Percentiles rank a stretch among this genome's conserved stretches.
Conservation (phyloP, 2,329 filamentous ascomycete species). For the Fusarium torreyae region DNA sequence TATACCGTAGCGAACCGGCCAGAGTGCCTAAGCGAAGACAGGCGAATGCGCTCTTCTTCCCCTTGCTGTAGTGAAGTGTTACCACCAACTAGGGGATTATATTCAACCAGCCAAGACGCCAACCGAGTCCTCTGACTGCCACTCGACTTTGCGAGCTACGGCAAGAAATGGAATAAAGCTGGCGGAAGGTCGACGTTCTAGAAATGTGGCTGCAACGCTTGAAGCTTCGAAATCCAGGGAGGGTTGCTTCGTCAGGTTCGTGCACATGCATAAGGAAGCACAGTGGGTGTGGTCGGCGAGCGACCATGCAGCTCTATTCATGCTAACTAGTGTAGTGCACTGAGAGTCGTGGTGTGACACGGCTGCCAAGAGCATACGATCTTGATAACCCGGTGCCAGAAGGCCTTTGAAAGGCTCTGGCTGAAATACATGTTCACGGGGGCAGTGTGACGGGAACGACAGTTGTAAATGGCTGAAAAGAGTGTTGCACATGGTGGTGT, state of each 20-base stretch:
- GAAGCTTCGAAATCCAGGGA: conserved; percentile 29
- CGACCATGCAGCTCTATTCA: conserved; percentile 22
- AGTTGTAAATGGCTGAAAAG: conserved; percentile 33
- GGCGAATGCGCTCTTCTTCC: conserved; percentile 5
- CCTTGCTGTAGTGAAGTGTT: conserved; percentile 20
- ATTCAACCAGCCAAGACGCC: conserved; percentile 19
- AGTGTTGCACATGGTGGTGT: conserved; percentile 37
- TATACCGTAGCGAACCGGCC: no score
- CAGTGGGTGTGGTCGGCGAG: conserved; percentile 14
- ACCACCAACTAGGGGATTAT: conserved; percentile 20
- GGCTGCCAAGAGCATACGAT: conserved; percentile 20
- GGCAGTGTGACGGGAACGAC: conserved; percentile 27
- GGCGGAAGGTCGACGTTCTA: conserved; percentile 33
- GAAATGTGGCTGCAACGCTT: conserved; percentile 40
- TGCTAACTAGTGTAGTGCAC: conserved; percentile 22
- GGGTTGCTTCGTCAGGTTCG: conserved; percentile 30
- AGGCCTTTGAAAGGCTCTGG: neutral
- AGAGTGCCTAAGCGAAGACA: conserved; percentile 2
- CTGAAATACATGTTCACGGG: conserved; percentile 1
- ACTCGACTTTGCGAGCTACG: conserved; percentile 6
- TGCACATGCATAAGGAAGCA: conserved; percentile 30
- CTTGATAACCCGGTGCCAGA: neutral
- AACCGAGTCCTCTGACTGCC: conserved; percentile 15
- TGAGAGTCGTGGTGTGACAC: conserved; percentile 34
- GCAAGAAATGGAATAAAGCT: conserved; percentile 17